Percentiles rank a stretch among this genome's conserved stretches.
Conservation (phyloP, 805 yeast species). For the Saturnispora dispora region DNA sequence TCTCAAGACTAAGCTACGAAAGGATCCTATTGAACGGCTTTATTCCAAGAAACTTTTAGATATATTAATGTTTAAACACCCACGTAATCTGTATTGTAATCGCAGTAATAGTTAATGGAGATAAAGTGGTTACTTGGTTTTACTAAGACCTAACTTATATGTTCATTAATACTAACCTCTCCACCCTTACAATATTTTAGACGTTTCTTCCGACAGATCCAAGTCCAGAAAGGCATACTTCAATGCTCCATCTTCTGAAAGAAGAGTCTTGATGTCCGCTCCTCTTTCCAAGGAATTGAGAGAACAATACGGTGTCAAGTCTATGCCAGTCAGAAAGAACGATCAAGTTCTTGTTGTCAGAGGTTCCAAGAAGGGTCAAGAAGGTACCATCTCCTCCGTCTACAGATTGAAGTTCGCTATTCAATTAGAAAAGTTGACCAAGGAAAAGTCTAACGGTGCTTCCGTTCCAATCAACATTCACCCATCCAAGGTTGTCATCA, state of each 20-base stretch:
- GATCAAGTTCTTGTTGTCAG: slow-evolving; percentile 94
- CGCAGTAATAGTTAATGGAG: neutral
- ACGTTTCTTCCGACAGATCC: slow-evolving; percentile 99
- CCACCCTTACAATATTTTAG: slow-evolving; percentile 32
- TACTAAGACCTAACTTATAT: neutral
- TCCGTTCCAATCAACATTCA: slow-evolving; percentile 94
- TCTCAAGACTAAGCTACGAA: too few species aligned
- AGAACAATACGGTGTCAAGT: slow-evolving; percentile 90
- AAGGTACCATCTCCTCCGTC: slow-evolving; percentile 94
- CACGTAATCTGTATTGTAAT: neutral
- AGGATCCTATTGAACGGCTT: too few species aligned
- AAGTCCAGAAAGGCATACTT: slow-evolving; percentile 99
- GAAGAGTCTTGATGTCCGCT: slow-evolving; percentile 94
- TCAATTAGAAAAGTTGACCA: slow-evolving; percentile 94
- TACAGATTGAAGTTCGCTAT: slow-evolving; percentile 98
- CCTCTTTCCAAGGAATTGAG: slow-evolving; percentile 98
- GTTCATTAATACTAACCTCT: slow-evolving; percentile 24
- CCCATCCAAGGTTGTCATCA: slow-evolving; percentile 98
- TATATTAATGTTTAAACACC: neutral
- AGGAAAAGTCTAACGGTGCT: slow-evolving; percentile 97
- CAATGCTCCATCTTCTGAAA: slow-evolving; percentile 92
- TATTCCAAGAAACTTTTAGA: too few species aligned
- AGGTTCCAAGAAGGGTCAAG: slow-evolving; percentile 99
- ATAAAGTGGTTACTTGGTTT: neutral
- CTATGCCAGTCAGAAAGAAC: slow-evolving; percentile 96